Evolutionary conservation across 2,329 filamentous ascomycete species (phyloP).

Genomic region (Colletotrichum australisinense): DNA sequence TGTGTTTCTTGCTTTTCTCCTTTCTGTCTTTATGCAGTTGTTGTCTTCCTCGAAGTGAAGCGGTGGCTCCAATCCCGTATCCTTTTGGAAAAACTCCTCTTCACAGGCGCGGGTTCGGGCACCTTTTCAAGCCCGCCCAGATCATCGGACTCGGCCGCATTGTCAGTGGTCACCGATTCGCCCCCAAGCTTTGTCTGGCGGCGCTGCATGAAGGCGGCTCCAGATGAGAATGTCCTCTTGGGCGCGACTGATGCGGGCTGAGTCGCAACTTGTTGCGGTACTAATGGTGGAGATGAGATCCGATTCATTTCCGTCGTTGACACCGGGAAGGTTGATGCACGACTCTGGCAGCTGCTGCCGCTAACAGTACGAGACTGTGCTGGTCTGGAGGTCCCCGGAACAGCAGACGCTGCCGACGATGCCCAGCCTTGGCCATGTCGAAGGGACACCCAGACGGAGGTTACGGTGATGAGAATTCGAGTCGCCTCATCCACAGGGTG

Average conservation of each 20-base stretch:
- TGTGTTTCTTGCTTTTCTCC: neutral
- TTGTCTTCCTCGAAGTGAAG: constrained; percentile 8
- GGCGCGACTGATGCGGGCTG: constrained; percentile 13
- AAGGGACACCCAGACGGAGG: constrained; percentile 41
- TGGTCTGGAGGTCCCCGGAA: constrained; percentile 8
- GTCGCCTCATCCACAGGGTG: constrained; percentile 39
- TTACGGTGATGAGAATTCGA: constrained; percentile 39
- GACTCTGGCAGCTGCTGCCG: constrained; percentile 13
- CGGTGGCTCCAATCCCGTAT: constrained; percentile 36
- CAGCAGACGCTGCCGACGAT: constrained; percentile 11
- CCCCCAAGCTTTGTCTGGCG: constrained; percentile 33
- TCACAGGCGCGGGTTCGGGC: neutral
- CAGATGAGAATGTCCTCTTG: constrained; percentile 38
- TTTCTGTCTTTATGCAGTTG: constrained; percentile 4
- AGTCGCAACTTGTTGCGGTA: constrained; percentile 15
- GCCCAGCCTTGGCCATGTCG: constrained; percentile 37
- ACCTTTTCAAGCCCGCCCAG: constrained; percentile 15
- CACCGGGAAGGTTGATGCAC: constrained; percentile 29
- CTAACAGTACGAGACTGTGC: constrained; percentile 18
- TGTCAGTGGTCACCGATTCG: constrained; percentile 21
- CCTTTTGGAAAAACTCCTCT: constrained; percentile 23
- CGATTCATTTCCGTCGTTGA: constrained; percentile 4
- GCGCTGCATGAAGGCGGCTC: constrained; percentile 40
- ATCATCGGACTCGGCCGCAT: constrained; percentile 7
- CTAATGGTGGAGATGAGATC: constrained; percentile 9